These are phyloP conservation scores for Stachybotrys elegans DNA, from an alignment of 2,329 filamentous ascomycete genomes.

Conservation along the genomic window DNA sequence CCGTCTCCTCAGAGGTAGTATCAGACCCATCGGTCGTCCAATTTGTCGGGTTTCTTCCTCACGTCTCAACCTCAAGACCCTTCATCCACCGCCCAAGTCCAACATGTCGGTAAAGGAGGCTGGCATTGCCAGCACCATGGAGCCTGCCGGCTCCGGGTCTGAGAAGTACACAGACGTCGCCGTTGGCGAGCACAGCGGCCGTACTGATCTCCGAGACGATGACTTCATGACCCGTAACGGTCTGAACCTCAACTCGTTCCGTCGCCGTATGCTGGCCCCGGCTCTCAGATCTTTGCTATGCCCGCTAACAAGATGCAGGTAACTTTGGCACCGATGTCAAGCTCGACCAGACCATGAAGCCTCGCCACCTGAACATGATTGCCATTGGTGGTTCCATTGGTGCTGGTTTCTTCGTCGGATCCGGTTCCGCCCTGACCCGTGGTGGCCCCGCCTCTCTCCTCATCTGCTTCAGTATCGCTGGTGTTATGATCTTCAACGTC, in stretches of 20 bases:
- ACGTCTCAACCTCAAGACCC: neutral
- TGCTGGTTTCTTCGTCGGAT: conserved; percentile 59
- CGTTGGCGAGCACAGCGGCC: neutral
- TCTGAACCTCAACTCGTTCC: neutral
- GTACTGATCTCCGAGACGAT: neutral
- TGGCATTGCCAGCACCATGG: neutral
- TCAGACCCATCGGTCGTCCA: neutral
- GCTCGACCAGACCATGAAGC: conserved; percentile 45
- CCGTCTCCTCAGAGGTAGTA: neutral
- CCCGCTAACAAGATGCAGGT: too few relatives aligned
- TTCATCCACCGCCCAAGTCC: neutral
- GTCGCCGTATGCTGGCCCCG: neutral
- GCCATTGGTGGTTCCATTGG: conserved; percentile 58
- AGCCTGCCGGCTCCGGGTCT: neutral
- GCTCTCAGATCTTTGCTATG: too few relatives aligned
- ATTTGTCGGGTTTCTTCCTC: neutral
- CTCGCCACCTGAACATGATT: conserved; percentile 58
- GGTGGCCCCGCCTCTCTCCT: conserved; percentile 44
- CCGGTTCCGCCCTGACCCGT: conserved; percentile 45
- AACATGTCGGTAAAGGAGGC: neutral
- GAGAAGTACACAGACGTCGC: neutral
- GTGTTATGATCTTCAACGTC: conserved; percentile 57
- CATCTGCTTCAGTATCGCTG: conserved; percentile 50
- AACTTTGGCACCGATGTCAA: conserved; percentile 12
- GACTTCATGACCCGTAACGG: neutral